Evolutionary conservation across 2,329 filamentous ascomycete genomes (phyloP).

Genomic region (Sporothrix dimorphospora): DNA sequence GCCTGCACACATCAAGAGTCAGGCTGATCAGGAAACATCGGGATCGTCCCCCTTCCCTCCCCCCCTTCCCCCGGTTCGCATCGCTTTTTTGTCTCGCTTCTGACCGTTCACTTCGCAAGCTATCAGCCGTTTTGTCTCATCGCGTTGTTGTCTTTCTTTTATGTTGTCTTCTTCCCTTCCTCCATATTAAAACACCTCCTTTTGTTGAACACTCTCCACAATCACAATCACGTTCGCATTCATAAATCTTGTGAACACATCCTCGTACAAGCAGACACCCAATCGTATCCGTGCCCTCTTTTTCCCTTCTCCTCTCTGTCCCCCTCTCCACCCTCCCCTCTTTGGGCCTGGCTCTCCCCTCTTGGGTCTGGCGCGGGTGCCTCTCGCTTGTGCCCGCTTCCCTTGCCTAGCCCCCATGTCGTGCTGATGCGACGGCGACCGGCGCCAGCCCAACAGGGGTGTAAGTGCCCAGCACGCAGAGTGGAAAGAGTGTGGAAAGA

Average conservation of each 20-base stretch:
- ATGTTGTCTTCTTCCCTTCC: no score
- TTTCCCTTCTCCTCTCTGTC: not conserved
- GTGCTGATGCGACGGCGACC: not conserved
- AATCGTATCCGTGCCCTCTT: not conserved
- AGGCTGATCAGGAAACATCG: not conserved
- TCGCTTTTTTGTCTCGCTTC: not conserved
- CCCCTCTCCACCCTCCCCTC: not conserved
- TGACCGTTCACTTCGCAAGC: not conserved
- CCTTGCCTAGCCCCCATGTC: not conserved
- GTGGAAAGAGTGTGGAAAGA: no score
- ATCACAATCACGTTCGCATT: no score
- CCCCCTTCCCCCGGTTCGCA: not conserved
- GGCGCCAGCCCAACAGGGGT: not conserved
- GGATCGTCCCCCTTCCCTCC: not conserved
- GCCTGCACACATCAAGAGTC: no score
- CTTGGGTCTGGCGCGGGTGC: not conserved
- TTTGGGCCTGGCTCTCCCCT: not conserved
- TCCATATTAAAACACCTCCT: no score
- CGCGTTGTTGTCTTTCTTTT: not conserved
- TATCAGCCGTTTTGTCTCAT: not conserved
- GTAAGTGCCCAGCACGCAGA: no score
- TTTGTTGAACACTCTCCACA: no score
- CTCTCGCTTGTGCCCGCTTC: constrained; percentile 21
- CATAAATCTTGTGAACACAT: no score
- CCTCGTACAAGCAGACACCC: no score